phyloP scores from a whole-genome alignment of 805 yeast species.

The Diddensiella transvaalensis region DNA sequence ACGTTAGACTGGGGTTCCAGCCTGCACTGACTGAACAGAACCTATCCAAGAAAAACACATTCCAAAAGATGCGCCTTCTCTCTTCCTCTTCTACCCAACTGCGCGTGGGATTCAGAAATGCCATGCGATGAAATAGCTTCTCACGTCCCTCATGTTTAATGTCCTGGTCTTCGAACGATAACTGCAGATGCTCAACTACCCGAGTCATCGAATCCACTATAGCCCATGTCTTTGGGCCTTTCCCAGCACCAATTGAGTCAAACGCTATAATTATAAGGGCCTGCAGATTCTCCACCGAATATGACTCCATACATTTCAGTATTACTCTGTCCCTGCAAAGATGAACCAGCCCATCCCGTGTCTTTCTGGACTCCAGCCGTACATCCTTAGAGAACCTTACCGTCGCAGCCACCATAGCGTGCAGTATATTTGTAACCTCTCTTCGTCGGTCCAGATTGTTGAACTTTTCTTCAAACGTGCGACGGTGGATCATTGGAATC shows the following conservation, averaged over 20 bases:
- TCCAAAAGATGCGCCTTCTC: constrained; percentile 18
- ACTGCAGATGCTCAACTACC: constrained; percentile 16
- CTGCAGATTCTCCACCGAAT: constrained; percentile 17
- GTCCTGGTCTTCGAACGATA: constrained; percentile 13
- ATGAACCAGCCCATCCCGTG: not conserved
- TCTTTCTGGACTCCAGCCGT: not conserved
- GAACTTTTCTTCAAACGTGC: constrained; percentile 1
- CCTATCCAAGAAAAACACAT: constrained; percentile 16
- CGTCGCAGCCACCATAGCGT: constrained; percentile 15
- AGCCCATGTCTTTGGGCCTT: constrained; percentile 21
- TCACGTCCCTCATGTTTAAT: constrained; percentile 1
- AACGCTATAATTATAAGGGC: constrained; percentile 19
- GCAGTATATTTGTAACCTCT: constrained; percentile 1
- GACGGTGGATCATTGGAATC: constrained; percentile 15
- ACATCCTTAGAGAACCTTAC: constrained; percentile 9
- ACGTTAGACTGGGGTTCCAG: constrained; percentile 17
- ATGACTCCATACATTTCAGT: constrained; percentile 12
- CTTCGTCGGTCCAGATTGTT: not conserved
- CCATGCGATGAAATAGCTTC: constrained; percentile 11
- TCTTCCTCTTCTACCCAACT: constrained; percentile 17
- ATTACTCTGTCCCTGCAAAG: constrained; percentile 13
- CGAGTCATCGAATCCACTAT: constrained; percentile 18
- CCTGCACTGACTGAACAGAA: constrained; percentile 19
- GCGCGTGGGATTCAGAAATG: constrained; percentile 8
- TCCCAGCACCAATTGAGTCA: constrained; percentile 17